Conservation (phyloP, 2,329 filamentous ascomycete genomes). For the Hypoxylon sp. region DNA sequence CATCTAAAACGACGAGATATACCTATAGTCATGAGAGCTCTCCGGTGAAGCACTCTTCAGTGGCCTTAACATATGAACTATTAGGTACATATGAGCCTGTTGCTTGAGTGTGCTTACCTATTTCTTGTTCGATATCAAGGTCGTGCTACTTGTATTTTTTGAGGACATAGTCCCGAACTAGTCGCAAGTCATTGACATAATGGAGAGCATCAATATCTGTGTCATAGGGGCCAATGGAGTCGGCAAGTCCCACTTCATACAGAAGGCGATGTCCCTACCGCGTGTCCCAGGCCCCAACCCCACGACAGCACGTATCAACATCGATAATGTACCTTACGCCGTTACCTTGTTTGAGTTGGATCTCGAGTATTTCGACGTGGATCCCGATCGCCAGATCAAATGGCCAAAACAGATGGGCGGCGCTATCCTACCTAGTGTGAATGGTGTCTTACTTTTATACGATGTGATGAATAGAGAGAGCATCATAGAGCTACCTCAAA, state of each 20-base stretch:
- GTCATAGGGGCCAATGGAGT: slow-evolving; percentile 77
- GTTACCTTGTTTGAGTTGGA: slow-evolving; percentile 77
- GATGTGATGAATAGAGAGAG: slow-evolving; percentile 86
- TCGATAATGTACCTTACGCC: slow-evolving; percentile 71
- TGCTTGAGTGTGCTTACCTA: slow-evolving; percentile 43
- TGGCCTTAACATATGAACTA: slow-evolving; percentile 65
- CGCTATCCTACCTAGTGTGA: slow-evolving; percentile 79
- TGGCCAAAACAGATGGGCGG: slow-evolving; percentile 80
- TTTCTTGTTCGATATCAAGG: slow-evolving; percentile 21
- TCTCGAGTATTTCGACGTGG: slow-evolving; percentile 75
- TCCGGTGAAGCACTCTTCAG: slow-evolving; percentile 58
- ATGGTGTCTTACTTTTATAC: slow-evolving; percentile 89
- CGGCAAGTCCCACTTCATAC: slow-evolving; percentile 78
- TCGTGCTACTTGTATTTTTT: slow-evolving; percentile 26
- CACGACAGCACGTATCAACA: slow-evolving; percentile 69
- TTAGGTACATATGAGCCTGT: slow-evolving; percentile 58
- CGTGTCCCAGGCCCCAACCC: slow-evolving; percentile 68
- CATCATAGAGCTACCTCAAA: slow-evolving; percentile 79
- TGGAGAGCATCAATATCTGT: slow-evolving; percentile 76
- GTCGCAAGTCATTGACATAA: slow-evolving; percentile 53
- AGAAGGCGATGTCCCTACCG: slow-evolving; percentile 71
- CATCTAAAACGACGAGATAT: slow-evolving; percentile 49
- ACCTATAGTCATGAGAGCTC: slow-evolving; percentile 59
- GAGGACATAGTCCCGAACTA: slow-evolving; percentile 29
- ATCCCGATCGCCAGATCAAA: slow-evolving; percentile 70